These are phyloP conservation scores for Microbotryomycetes sp. DNA, from an alignment of 1,284 basidiomycete species.

Conservation along the genomic window DNA sequence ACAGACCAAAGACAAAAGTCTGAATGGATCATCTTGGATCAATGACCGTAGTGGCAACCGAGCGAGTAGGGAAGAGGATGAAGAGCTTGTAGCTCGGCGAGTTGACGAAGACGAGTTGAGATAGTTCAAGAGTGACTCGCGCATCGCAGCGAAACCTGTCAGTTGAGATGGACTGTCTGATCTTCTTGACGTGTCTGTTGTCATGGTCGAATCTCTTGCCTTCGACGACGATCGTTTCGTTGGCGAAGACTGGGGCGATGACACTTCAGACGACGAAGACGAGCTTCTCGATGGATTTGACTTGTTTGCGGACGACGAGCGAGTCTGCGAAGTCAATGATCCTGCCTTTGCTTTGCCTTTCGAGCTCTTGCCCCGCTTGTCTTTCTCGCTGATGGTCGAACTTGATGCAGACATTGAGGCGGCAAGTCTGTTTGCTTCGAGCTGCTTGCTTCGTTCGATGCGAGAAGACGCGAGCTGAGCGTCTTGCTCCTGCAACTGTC, in stretches of 20 bases:
- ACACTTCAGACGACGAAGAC: not conserved
- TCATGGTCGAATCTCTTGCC: not conserved
- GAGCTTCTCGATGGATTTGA: not conserved
- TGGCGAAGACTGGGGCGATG: not conserved
- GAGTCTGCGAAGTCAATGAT: not conserved
- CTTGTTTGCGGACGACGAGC: not conserved
- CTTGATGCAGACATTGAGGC: not conserved
- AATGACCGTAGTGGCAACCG: not conserved
- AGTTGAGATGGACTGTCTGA: not conserved
- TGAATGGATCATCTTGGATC: conserved; percentile 9
- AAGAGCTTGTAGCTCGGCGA: not conserved
- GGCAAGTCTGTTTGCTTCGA: not conserved
- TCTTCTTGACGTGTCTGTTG: not conserved
- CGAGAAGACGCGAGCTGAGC: not conserved
- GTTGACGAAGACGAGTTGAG: conserved; percentile 5
- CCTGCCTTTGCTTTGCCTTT: not conserved
- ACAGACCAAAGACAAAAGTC: conserved; percentile 17
- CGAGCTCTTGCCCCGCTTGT: not conserved
- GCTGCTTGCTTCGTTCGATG: conserved; percentile 1
- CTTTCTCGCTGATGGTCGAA: not conserved
- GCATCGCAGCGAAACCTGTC: conserved; percentile 20
- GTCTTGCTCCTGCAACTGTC: conserved; percentile 6
- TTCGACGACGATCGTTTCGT: not conserved
- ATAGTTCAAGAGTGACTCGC: conserved; percentile 19
- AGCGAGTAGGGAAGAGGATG: not conserved